Evolutionary conservation across 2,329 filamentous ascomycete genomes (phyloP).

Genomic region (Xylariaceae sp.): DNA sequence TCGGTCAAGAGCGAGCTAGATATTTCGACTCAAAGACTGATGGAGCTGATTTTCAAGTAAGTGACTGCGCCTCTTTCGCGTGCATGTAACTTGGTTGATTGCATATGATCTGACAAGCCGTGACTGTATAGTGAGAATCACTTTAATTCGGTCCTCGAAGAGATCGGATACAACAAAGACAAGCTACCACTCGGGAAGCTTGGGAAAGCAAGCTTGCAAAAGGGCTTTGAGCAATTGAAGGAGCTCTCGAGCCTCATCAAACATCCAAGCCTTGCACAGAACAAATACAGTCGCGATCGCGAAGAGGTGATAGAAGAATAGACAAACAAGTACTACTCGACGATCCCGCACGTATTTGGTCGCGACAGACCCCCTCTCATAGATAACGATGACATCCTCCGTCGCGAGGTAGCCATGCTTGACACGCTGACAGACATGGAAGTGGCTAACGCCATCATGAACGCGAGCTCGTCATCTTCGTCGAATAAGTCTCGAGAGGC

Average conservation of each 20-base stretch:
- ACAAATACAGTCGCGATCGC: slow-evolving; percentile 37
- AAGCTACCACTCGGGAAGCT: slow-evolving; percentile 80
- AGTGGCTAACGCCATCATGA: slow-evolving; percentile 72
- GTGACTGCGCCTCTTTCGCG: not conserved
- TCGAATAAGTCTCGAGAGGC: slow-evolving; percentile 42
- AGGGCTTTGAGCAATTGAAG: slow-evolving; percentile 71
- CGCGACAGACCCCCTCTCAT: slow-evolving; percentile 69
- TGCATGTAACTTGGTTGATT: no score
- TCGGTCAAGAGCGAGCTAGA: slow-evolving; percentile 13
- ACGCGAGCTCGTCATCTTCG: slow-evolving; percentile 50
- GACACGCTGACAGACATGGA: slow-evolving; percentile 81
- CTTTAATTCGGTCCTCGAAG: slow-evolving; percentile 60
- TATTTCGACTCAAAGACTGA: slow-evolving; percentile 50
- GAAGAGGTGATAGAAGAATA: slow-evolving; percentile 50
- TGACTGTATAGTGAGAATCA: slow-evolving; percentile 43
- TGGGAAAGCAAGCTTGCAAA: slow-evolving; percentile 68
- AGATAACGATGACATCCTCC: slow-evolving; percentile 50
- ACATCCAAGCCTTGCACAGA: slow-evolving; percentile 42
- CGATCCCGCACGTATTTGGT: slow-evolving; percentile 77
- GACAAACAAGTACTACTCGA: slow-evolving; percentile 73
- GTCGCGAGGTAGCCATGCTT: slow-evolving; percentile 70
- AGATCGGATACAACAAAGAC: slow-evolving; percentile 65
- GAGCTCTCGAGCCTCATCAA: slow-evolving; percentile 63
- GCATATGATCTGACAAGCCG: not conserved
- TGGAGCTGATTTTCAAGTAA: slow-evolving; percentile 75